phyloP scores from a whole-genome alignment of 2,329 filamentous ascomycete species.

The Elsinoe arachidis region DNA sequence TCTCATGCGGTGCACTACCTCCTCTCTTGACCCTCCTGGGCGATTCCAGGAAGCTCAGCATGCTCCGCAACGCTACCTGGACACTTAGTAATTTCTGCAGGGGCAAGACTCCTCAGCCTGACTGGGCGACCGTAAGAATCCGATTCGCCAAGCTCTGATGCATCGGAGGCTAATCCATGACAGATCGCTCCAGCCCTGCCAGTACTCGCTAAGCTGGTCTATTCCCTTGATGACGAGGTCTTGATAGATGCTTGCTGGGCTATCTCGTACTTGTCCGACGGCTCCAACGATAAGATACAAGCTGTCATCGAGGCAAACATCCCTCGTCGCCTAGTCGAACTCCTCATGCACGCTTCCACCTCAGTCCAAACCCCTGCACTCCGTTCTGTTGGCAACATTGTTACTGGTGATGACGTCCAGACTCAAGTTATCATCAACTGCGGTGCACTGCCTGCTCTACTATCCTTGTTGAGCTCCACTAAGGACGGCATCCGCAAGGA shows the following conservation, averaged over 20 bases:
- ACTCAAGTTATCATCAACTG: slow-evolving; percentile 99
- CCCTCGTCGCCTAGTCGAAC: slow-evolving; percentile 87
- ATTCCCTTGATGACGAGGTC: slow-evolving; percentile 96
- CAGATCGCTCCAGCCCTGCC: slow-evolving; percentile 92
- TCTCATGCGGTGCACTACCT: slow-evolving; percentile 81
- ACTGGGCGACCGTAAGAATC: slow-evolving; percentile 81
- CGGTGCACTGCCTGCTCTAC: slow-evolving; percentile 80
- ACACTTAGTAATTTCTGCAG: slow-evolving; percentile 99
- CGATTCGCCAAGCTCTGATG: slow-evolving; percentile 14
- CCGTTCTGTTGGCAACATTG: slow-evolving; percentile 95
- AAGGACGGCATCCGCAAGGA: slow-evolving; percentile 99
- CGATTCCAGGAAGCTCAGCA: slow-evolving; percentile 97
- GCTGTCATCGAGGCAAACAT: slow-evolving; percentile 98
- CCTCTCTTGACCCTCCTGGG: slow-evolving; percentile 83
- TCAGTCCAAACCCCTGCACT: slow-evolving; percentile 97
- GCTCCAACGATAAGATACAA: slow-evolving; percentile 98
- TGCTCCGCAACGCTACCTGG: slow-evolving; percentile 98
- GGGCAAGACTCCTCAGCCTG: slow-evolving; percentile 97
- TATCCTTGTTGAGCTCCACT: slow-evolving; percentile 87
- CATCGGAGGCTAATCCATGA: slow-evolving; percentile 12
- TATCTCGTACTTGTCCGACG: slow-evolving; percentile 96
- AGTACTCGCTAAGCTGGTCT: slow-evolving; percentile 92
- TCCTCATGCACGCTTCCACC: slow-evolving; percentile 95
- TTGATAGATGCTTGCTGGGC: slow-evolving; percentile 99
- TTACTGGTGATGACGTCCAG: slow-evolving; percentile 96